Evolutionary conservation across 106 monocot species (phyloP), one percentile per base, ranked within the genome.

Genomic region (Dioscorea zingiberensis): DNA sequence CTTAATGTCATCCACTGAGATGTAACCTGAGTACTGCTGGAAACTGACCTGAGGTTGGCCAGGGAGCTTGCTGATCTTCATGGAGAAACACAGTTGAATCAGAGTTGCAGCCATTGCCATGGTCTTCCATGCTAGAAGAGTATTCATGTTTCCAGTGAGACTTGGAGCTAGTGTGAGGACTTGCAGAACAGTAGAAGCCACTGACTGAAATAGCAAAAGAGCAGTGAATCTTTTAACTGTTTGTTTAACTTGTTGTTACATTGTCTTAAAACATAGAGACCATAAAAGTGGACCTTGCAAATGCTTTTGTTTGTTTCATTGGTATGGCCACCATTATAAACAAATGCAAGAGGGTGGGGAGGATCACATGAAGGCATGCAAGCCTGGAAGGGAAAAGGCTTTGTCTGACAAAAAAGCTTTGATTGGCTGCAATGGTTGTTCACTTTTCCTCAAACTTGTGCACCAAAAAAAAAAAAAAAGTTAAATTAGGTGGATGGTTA

Each of bases 11-110:
- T 66, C 65, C 0, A 66, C 49, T 19, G 65, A 26, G 10, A 66
- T 24, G n/a, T 66, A 66, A 4, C 65, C 65, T 26, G 65, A 48
- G 51, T 26, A 66, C 48, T 66, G 65, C 48, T 51, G 65, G 51
- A 66, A 66, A 14, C 25, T 26, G 13, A 66, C 65, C 48, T 48
- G 17, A 7, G 65, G 65, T 51, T 66, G 65, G 15, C 51, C 65
- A 16, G 65, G 65, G 4, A 66, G 27, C 25, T 25, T 15, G 16
- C 2, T 48, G 7, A 66, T 51, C 24, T 28, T 27, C 60, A 60
- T 7, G n/a, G 30, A 60, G 29, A 1, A 13, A 28, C 60, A 60
- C 8, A 60, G 10, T 7, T 28, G 60, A 17, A 60, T 15, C 16
- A 60, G 13, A 6, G 28, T 16, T 60, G 27, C 27, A 11, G 60